Base-by-base conservation (phyloP, 805 yeast genomes). In the Saturnispora ahearnii region DNA sequence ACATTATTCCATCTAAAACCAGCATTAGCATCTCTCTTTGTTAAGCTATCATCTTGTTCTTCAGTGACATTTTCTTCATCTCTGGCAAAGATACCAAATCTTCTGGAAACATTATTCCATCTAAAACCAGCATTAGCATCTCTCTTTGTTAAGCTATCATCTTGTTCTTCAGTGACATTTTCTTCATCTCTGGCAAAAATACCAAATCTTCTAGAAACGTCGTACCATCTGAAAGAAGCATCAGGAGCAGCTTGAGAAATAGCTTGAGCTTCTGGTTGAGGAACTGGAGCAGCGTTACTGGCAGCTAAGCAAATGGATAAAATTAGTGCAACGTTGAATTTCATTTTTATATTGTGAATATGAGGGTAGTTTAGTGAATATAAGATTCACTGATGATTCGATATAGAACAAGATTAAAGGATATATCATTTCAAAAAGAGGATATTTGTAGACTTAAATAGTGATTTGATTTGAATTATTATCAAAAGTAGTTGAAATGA, bases 151-250 rank as follows among this genome's bases (percentile, higher is more conserved):
- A 47, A 47, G 49, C 41, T 47, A 42, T 41, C 50, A 18, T 47
- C 40, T 28, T 26, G 3, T 26, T n/a, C 41, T 34, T 47, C 50
- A 22, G 50, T 41, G 28, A 47, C 33, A 12, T 47, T 41, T 12
- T 47, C 45, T 32, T 40, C 44, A 33, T 41, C 50, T 34, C 50
- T 47, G 13, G 50, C 50, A 26, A 47, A 47, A 15, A 47, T 47
- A 12, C 50, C 50, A 41, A 47, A 47, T 47, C 34, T 47, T 33
- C 41, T 41, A 24, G 50, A 41, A 34, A 41, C 50, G 21, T 41
- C 22, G 34, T 30, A 47, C 50, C 50, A 47, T 41, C 50, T 47
- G 24, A 47, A 45, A 32, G 29, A 38, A 13, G 47, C 24, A 12
- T 28, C 36, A 9, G 48, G 43, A 5, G 13, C 28, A 18, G 48